Percentiles rank a stretch among this genome's conserved stretches.
phyloP scores from a whole-genome alignment of 225 moss, liverwort and hornwort species.

The Rhytidiadelphus loreus region DNA sequence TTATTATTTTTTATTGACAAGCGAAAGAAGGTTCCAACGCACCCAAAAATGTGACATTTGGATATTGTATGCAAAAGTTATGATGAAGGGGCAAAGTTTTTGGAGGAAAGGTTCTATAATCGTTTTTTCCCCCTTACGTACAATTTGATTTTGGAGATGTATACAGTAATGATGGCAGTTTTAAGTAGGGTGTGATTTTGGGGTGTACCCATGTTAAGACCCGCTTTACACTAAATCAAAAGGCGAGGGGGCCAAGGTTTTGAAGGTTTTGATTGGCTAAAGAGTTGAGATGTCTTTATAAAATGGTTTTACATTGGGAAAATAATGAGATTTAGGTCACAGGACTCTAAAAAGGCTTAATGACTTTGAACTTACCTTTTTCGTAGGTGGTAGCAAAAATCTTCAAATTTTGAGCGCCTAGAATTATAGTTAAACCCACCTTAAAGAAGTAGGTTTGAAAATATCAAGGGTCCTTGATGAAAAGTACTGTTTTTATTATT shows the following conservation, averaged over 20 bases:
- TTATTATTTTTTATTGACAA: background rate
- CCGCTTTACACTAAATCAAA: rapidly evolving
- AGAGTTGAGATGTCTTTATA: rapidly evolving
- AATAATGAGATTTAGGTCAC: background rate
- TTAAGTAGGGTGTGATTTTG: rapidly evolving
- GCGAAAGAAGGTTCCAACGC: rapidly evolving
- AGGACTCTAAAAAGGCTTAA: rapidly evolving
- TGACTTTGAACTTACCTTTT: background rate
- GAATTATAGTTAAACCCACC: rapidly evolving
- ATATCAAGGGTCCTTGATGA: background rate
- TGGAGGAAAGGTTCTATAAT: background rate
- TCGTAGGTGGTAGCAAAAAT: rapidly evolving
- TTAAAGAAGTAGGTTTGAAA: rapidly evolving
- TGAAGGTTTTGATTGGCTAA: background rate
- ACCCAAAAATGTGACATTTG: rapidly evolving
- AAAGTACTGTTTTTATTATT: background rate
- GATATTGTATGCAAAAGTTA: background rate
- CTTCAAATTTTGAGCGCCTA: rapidly evolving
- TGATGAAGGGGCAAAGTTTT: rapidly evolving
- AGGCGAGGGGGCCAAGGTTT: background rate
- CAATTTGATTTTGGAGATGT: background rate
- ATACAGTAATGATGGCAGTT: rapidly evolving
- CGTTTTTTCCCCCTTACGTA: rapidly evolving
- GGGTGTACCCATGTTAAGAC: rapidly evolving
- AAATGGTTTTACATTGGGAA: background rate